A percentile compares a stretch with the other conserved stretches of the same genome.
Conservation (phyloP, 306 rosid genomes). For the Pyrus pyrifolia region DNA sequence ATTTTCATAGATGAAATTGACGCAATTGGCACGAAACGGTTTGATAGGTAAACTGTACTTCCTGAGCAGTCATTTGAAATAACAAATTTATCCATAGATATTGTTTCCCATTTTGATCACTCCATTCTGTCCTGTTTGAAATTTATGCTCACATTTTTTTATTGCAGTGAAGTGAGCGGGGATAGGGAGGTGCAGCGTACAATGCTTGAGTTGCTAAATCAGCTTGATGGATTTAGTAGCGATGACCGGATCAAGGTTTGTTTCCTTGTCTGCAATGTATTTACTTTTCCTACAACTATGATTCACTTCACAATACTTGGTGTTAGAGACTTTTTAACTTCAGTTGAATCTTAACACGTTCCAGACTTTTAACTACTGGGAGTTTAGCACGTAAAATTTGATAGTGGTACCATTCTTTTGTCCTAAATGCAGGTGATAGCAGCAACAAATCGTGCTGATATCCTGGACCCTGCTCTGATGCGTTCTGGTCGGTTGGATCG, state of each 20-base stretch:
- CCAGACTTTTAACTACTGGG: neutral
- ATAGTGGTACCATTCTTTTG: neutral
- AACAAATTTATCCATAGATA: neutral
- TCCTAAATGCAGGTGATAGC: slow-evolving; percentile 70
- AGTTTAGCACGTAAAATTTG: neutral
- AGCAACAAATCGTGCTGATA: slow-evolving; percentile 96
- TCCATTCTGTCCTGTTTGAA: slow-evolving; percentile 10
- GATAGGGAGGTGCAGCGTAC: slow-evolving; percentile 98
- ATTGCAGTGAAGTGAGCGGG: slow-evolving; percentile 84
- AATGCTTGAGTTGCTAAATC: slow-evolving; percentile 90
- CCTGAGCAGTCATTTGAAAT: too few relatives aligned
- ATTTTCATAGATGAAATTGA: slow-evolving; percentile 97
- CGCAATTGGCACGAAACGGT: slow-evolving; percentile 95
- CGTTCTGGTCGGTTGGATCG: slow-evolving; percentile 99
- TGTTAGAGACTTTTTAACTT: neutral
- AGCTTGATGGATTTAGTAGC: slow-evolving; percentile 92
- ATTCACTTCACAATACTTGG: neutral
- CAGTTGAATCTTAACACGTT: neutral
- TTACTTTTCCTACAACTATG: neutral
- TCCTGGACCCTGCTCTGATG: slow-evolving; percentile 94
- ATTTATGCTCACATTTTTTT: slow-evolving; percentile 8
- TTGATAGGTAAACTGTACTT: slow-evolving; percentile 62
- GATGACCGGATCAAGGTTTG: slow-evolving; percentile 91
- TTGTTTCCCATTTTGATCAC: neutral
- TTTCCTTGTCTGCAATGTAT: neutral